Evolutionary conservation across 805 yeast genomes (phyloP).

Genomic region (Candida methanosorbosa): DNA sequence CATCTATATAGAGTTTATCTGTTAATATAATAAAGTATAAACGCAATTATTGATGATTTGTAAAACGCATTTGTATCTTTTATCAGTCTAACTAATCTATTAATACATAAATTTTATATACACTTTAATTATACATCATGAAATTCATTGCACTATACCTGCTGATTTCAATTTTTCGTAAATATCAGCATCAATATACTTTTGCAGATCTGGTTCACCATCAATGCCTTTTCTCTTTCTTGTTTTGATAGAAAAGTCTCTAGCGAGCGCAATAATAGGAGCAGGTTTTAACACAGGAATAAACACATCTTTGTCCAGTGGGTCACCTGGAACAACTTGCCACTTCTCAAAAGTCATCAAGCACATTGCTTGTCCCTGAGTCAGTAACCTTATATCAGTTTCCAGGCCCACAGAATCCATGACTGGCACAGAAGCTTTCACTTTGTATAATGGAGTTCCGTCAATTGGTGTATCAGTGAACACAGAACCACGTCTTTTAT

Average conservation of each 20-base stretch:
- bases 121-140: neutral
- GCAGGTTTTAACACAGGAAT: conserved; percentile 75
- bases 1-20: too few relatives aligned
- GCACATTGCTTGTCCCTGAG: conserved; percentile 74
- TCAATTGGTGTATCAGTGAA: conserved; percentile 44
- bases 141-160: conserved; percentile 6
- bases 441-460: conserved; percentile 60
- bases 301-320: conserved; percentile 56
- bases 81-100: too few relatives aligned
- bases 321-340: conserved; percentile 86
- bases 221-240: conserved; percentile 80
- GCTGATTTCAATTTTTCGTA: conserved; percentile 36
- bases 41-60: too few relatives aligned
- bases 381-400: conserved; percentile 69
- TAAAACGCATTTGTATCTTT: too few relatives aligned
- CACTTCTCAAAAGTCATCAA: conserved; percentile 60
- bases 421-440: conserved; percentile 69
- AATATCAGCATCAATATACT: conserved; percentile 58
- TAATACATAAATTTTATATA: too few relatives aligned
- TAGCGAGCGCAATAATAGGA: conserved; percentile 55
- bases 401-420: conserved; percentile 88
- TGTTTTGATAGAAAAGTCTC: conserved; percentile 87
- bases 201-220: conserved; percentile 59
- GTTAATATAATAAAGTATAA: too few relatives aligned
- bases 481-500: conserved; percentile 62